phyloP scores from a whole-genome alignment of 225 moss, liverwort and hornwort species.

The Straminergon stramineum region DNA sequence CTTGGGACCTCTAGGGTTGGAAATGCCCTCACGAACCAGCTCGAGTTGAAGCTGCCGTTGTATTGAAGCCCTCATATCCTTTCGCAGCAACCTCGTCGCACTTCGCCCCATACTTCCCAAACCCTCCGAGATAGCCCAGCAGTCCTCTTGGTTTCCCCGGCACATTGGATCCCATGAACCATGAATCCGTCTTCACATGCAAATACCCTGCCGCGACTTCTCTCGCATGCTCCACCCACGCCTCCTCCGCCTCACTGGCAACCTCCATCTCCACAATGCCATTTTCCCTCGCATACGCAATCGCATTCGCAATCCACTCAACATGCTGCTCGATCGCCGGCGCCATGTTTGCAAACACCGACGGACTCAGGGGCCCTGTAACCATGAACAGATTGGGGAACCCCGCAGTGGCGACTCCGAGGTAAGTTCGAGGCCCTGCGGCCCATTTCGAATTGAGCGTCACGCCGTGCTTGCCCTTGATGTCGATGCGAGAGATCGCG shows the following conservation, averaged over 20 bases:
- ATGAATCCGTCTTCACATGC: not conserved
- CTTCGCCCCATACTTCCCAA: not conserved
- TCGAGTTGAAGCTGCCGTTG: not conserved
- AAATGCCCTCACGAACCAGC: not conserved
- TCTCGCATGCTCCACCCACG: conserved; percentile 1
- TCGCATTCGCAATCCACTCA: conserved; percentile 13
- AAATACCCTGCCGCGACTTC: not conserved
- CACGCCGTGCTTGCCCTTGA: not conserved
- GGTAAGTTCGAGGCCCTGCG: not conserved
- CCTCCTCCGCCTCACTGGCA: conserved; percentile 3
- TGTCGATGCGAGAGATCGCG: not conserved
- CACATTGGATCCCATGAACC: conserved; percentile 12
- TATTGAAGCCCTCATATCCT: conserved; percentile 3
- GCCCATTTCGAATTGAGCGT: conserved; percentile 7
- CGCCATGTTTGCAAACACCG: not conserved
- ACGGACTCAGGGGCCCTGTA: conserved; percentile 12
- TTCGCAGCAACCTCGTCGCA: conserved; percentile 3
- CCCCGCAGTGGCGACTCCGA: conserved; percentile 1
- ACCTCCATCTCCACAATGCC: not conserved
- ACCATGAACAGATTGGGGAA: conserved; percentile 22
- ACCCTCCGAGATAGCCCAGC: not conserved
- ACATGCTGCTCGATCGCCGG: not conserved
- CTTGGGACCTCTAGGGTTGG: not conserved
- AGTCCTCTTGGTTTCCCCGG: not conserved
- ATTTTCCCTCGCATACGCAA: not conserved